A percentile compares a stretch with the other conserved stretches of the same genome.
Conservation (phyloP, 2,329 filamentous ascomycete genomes). For the Aplosporella prunicola region DNA sequence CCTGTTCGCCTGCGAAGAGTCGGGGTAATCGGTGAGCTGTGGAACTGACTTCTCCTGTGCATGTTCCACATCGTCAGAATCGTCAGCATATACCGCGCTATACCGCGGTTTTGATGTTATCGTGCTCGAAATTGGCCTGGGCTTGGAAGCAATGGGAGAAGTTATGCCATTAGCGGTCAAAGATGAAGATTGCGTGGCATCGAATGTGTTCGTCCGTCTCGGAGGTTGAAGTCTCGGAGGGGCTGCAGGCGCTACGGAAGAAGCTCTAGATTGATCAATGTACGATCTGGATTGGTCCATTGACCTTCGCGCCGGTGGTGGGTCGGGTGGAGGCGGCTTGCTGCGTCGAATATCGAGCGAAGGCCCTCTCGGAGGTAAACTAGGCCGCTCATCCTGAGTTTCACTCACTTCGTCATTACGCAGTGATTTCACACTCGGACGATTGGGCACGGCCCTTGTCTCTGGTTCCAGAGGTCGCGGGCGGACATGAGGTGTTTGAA, state of each 20-base stretch:
- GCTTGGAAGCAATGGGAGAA: too few relatives aligned
- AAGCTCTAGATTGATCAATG: background rate
- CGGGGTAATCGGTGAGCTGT: conserved; percentile 61
- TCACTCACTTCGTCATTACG: conserved; percentile 15
- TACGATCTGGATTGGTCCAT: too few relatives aligned
- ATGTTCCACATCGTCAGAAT: conserved; percentile 42
- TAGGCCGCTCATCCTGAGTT: conserved; percentile 38
- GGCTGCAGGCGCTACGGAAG: background rate
- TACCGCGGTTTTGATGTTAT: too few relatives aligned
- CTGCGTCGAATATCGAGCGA: conserved; percentile 27
- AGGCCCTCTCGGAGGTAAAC: conserved; percentile 36
- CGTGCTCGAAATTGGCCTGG: background rate
- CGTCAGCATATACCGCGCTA: conserved; percentile 19
- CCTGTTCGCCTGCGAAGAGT: conserved; percentile 74
- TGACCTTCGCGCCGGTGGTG: conserved; percentile 26
- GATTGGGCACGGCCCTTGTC: conserved; percentile 13
- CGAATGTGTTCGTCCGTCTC: conserved; percentile 24
- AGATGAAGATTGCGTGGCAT: conserved; percentile 2
- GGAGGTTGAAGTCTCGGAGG: conserved; percentile 20
- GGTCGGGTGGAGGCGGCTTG: conserved; percentile 20
- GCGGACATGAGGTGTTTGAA: conserved; percentile 17
- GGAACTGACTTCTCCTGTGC: conserved; percentile 42
- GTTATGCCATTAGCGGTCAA: background rate
- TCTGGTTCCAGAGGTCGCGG: conserved; percentile 16
- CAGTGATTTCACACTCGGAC: background rate